phyloP scores from a whole-genome alignment of 2,329 filamentous ascomycete species.

The Aspergillus caelatus region DNA sequence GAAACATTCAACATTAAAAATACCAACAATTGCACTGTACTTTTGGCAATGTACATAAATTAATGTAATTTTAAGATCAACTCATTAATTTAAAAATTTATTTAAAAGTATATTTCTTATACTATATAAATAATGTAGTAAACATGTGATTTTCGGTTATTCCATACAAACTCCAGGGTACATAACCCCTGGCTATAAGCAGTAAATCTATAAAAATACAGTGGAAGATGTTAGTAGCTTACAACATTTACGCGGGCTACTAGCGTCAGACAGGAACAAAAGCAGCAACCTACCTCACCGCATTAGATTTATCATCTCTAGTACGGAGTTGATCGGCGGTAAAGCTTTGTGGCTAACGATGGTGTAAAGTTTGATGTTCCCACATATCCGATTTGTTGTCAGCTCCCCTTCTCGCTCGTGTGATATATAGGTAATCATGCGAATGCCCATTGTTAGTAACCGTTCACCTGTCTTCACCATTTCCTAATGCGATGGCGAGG shows the following conservation, averaged over 20 bases:
- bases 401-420: neutral
- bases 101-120: neutral
- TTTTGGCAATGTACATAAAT: too few species aligned
- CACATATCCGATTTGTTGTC: neutral
- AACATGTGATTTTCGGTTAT: neutral
- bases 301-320: neutral
- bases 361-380: neutral
- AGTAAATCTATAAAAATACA: neutral
- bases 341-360: neutral
- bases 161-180: neutral
- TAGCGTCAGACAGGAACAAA: neutral
- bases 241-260: neutral
- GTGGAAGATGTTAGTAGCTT: neutral
- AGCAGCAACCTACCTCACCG: neutral
- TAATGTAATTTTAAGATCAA: too few species aligned
- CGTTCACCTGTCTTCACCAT: neutral
- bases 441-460: neutral
- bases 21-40: too few species aligned
- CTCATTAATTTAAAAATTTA: neutral
- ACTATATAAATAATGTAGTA: neutral
- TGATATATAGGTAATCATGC: neutral
- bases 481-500: neutral
- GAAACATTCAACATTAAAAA: too few species aligned
- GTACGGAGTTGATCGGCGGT: neutral
- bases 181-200: neutral